Evolutionary conservation across 192 early-diverging fungal species (phyloP).

Genomic region (Linderina pennispora): DNA sequence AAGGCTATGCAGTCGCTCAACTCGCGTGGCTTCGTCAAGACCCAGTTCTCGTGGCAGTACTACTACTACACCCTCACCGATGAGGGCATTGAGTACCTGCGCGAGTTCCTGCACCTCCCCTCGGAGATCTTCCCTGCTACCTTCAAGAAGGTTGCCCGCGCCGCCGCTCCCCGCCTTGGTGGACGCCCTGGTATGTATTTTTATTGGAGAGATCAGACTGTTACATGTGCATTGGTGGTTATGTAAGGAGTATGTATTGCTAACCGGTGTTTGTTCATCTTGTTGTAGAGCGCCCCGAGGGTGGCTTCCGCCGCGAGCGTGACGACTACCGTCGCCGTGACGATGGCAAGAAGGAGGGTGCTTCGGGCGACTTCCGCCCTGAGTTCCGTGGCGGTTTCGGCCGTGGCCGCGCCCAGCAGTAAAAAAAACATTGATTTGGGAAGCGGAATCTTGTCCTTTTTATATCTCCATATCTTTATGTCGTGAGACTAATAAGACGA

Average conservation of each 20-base stretch:
- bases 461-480: no score
- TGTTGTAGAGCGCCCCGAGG: conserved; percentile 67
- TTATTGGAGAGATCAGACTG: conserved; percentile 26
- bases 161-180: conserved; percentile 52
- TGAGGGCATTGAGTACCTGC: conserved; percentile 96
- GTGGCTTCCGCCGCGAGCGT: conserved; percentile 65
- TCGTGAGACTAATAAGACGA: no score
- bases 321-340: conserved; percentile 85
- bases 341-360: conserved; percentile 87
- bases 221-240: background rate
- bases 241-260: background rate
- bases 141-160: conserved; percentile 91
- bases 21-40: conserved; percentile 91
- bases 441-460: background rate
- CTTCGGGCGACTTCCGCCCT: conserved; percentile 89
- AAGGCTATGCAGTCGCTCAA: conserved; percentile 96
- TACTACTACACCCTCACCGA: conserved; percentile 99
- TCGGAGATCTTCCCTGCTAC: conserved; percentile 95
- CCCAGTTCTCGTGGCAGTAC: conserved; percentile 99
- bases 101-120: conserved; percentile 96
- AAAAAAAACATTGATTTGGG: conserved; percentile 8
- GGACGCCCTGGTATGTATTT: conserved; percentile 58
- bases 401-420: conserved; percentile 57
- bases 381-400: conserved; percentile 96
- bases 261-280: background rate